phyloP scores from a whole-genome alignment of 164 flowering plant genomes.

The Stephania yunnanensis region DNA sequence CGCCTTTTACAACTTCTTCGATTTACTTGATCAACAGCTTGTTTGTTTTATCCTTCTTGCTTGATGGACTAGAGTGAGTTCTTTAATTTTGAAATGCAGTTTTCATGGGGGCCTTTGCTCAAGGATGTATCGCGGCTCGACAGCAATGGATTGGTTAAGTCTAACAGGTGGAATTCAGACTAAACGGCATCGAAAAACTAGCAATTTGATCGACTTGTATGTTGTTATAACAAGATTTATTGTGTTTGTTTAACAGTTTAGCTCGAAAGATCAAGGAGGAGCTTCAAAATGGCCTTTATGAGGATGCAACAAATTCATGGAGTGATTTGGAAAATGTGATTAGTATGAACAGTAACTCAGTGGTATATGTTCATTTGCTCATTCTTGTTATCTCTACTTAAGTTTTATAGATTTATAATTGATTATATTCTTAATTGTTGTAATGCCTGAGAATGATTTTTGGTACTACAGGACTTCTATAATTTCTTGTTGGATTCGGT shows the following conservation, averaged over 20 bases:
- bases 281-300: constrained; percentile 35
- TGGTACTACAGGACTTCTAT: constrained; percentile 63
- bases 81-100: constrained; percentile 31
- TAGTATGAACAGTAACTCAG: constrained; percentile 35
- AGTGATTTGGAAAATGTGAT: constrained; percentile 45
- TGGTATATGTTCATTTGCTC: constrained; percentile 38
- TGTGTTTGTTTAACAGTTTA: constrained; percentile 31
- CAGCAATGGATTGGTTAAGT: constrained; percentile 34
- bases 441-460: background rate
- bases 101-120: constrained; percentile 91
- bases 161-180: constrained; percentile 49
- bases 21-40: background rate
- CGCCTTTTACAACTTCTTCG: background rate
- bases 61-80: background rate
- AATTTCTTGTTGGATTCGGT: constrained; percentile 63
- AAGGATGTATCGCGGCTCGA: constrained; percentile 80
- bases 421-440: background rate
- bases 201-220: background rate
- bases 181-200: background rate
- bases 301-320: constrained; percentile 60
- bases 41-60: background rate
- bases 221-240: constrained; percentile 9
- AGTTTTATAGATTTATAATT: background rate
- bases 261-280: constrained; percentile 59
- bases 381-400: background rate